These are phyloP conservation scores for Dictyostelium discoideum DNA, from an alignment of 78 protist genomes.

Conservation along the genomic window DNA sequence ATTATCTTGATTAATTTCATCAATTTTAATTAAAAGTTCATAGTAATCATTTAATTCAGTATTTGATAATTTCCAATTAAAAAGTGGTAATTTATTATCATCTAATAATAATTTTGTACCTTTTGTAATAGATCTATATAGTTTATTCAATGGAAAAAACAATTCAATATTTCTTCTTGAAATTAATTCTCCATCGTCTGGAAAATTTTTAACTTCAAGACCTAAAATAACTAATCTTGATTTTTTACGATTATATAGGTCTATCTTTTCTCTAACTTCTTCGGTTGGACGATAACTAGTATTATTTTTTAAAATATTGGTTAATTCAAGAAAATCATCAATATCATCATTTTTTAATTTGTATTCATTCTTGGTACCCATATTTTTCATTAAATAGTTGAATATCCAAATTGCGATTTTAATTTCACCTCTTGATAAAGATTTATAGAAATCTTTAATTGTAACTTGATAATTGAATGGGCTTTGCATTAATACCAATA, in stretches of 20 bases:
- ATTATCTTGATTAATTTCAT: not conserved
- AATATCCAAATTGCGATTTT: not conserved
- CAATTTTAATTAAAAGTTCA: not conserved
- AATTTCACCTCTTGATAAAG: not conserved
- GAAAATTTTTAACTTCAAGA: too few relatives aligned
- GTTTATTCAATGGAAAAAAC: not conserved
- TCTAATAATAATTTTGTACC: not conserved
- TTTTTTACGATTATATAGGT: too few relatives aligned
- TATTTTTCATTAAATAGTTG: not conserved
- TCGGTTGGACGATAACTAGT: too few relatives aligned
- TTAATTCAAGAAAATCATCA: too few relatives aligned
- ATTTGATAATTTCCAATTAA: too few relatives aligned
- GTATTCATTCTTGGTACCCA: too few relatives aligned
- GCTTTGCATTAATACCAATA: not conserved
- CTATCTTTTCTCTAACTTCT: too few relatives aligned
- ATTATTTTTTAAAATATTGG: too few relatives aligned
- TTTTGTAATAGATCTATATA: not conserved
- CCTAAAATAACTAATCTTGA: too few relatives aligned
- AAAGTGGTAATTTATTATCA: not conserved
- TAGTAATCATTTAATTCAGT: not conserved
- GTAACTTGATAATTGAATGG: not conserved
- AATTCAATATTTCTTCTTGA: not conserved
- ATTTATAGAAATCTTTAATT: not conserved
- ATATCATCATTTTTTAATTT: too few relatives aligned
- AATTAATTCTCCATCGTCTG: too few relatives aligned